Percentiles rank a stretch among this genome's conserved stretches.
These are phyloP conservation scores for Cymodocea nodosa DNA, from an alignment of 116 monocot genomes.

Conservation along the genomic window DNA sequence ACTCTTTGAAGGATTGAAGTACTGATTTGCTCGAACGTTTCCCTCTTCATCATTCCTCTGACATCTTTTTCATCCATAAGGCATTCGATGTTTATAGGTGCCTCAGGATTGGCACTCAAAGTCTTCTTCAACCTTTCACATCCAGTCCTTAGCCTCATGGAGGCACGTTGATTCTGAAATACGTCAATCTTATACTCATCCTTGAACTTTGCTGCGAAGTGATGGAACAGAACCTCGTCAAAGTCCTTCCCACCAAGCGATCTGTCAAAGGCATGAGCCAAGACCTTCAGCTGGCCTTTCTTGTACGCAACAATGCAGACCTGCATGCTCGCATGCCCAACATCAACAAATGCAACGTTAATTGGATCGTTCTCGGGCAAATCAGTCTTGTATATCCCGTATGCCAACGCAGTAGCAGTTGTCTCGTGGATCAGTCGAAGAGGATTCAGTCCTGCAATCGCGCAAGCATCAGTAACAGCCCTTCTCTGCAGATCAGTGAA, in stretches of 20 bases:
- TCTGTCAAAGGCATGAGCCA: slow-evolving; percentile 50
- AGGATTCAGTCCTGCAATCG: slow-evolving; percentile 55
- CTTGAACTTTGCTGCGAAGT: slow-evolving; percentile 71
- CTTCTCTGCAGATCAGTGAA: slow-evolving; percentile 11
- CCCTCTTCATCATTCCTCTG: slow-evolving; percentile 58
- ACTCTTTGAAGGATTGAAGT: slow-evolving; percentile 52
- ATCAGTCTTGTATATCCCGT: slow-evolving; percentile 71
- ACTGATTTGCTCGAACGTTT: slow-evolving; percentile 71
- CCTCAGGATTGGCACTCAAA: slow-evolving; percentile 79
- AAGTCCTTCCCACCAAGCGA: slow-evolving; percentile 81
- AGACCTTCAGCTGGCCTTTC: slow-evolving; percentile 67
- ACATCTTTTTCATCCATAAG: slow-evolving; percentile 90
- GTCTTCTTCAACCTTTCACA: slow-evolving; percentile 89
- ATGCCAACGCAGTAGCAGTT: slow-evolving; percentile 66
- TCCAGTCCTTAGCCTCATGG: slow-evolving; percentile 41
- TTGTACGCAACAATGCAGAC: slow-evolving; percentile 69
- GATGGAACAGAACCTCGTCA: slow-evolving; percentile 67
- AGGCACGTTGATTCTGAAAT: slow-evolving; percentile 50
- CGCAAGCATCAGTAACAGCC: slow-evolving; percentile 18
- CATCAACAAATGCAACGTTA: slow-evolving; percentile 79
- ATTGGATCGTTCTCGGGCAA: slow-evolving; percentile 47
- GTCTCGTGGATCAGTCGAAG: slow-evolving; percentile 69
- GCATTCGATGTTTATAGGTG: slow-evolving; percentile 65
- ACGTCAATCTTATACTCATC: slow-evolving; percentile 69
- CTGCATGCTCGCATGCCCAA: slow-evolving; percentile 82